phyloP scores from a whole-genome alignment of 129 eudicot species.

The Escallonia herrerae region DNA sequence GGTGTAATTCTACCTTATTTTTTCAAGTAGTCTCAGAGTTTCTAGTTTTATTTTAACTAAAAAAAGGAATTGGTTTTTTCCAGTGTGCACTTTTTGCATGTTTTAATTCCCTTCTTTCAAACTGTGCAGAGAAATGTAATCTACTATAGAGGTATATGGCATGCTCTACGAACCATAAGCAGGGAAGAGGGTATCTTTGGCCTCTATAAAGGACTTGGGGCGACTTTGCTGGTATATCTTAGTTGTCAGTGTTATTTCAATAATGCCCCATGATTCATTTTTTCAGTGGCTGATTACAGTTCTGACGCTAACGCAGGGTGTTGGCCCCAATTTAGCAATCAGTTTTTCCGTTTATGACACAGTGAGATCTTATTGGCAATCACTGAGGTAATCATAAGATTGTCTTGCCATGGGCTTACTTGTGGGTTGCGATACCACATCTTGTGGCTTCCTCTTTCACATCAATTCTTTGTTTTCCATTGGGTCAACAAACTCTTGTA shows the following conservation, averaged over 20 bases:
- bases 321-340: constrained; percentile 92
- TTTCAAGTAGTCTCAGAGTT: no score
- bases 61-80: neutral
- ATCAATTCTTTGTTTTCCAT: no score
- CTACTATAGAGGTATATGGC: constrained; percentile 83
- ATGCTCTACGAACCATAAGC: constrained; percentile 62
- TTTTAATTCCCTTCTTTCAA: neutral
- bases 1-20: no score
- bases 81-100: neutral
- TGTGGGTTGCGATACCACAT: no score
- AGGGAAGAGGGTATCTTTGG: constrained; percentile 75
- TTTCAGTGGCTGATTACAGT: neutral
- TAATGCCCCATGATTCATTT: neutral
- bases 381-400: constrained; percentile 46
- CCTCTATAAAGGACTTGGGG: constrained; percentile 94
- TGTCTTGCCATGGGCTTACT: neutral
- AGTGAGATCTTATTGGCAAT: constrained; percentile 62
- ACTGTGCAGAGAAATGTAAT: constrained; percentile 66
- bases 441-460: no score
- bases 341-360: constrained; percentile 92
- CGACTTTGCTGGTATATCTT: constrained; percentile 67
- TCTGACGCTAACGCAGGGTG: constrained; percentile 56
- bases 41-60: no score
- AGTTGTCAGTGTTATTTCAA: constrained; percentile 1
- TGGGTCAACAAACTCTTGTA: neutral